A percentile compares a stretch with the other conserved stretches of the same genome.
Evolutionary conservation across 2,329 filamentous ascomycete genomes (phyloP).

Genomic region (Aaosphaeria pasadenensis): DNA sequence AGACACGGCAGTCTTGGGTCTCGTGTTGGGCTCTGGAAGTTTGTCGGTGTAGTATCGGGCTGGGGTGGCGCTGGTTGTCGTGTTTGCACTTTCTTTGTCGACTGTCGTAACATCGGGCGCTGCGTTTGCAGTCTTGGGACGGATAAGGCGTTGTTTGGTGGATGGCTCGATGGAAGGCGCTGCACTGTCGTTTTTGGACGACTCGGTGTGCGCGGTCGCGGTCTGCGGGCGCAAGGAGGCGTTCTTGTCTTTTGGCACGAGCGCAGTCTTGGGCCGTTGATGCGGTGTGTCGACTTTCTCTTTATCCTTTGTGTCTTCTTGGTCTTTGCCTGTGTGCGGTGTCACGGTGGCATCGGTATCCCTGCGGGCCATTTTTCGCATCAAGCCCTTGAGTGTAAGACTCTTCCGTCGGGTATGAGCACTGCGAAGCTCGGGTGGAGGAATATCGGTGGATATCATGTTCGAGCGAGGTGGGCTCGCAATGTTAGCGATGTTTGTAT

Average conservation of each 20-base stretch:
- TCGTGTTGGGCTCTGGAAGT: no score
- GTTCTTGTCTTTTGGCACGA: constrained; percentile 12
- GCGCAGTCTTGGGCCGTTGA: constrained; percentile 6
- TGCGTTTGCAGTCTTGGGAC: no score
- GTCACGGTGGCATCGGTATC: constrained; percentile 7
- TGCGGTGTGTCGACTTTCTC: not conserved
- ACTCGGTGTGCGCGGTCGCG: no score
- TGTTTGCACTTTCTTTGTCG: no score
- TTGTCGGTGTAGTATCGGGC: no score
- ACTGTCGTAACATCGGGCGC: no score
- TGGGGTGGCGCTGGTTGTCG: no score
- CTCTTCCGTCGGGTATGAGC: constrained; percentile 20
- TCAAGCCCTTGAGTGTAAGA: constrained; percentile 21
- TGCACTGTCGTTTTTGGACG: no score
- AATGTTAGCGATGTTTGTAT: constrained; percentile 1
- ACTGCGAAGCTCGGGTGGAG: constrained; percentile 17
- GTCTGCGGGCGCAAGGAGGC: constrained; percentile 10
- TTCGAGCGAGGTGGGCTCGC: constrained; percentile 7
- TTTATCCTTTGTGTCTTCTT: not conserved
- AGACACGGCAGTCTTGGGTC: no score
- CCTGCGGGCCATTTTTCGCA: constrained; percentile 25
- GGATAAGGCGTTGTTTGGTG: no score
- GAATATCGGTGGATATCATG: constrained; percentile 18
- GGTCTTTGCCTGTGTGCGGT: constrained; percentile 5
- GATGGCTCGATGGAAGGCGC: no score